phyloP scores from a whole-genome alignment of 495 filamentous ascomycete species.

The Astrocystis sublimbata region DNA sequence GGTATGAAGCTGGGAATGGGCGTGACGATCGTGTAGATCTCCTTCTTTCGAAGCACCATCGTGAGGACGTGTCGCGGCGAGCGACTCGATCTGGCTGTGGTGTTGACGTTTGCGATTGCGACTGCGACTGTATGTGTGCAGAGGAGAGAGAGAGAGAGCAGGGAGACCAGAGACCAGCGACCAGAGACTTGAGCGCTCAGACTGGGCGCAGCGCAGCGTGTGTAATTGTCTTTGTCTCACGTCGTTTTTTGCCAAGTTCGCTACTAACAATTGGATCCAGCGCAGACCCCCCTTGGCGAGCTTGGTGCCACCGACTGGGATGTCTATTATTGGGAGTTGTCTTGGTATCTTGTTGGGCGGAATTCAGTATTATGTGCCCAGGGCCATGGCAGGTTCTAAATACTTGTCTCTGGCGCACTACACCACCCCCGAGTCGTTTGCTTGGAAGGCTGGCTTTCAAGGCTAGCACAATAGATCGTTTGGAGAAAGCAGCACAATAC shows the following conservation, averaged over 20 bases:
- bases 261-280: neutral
- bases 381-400: no score
- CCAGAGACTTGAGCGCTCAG: no score
- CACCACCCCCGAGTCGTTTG: no score
- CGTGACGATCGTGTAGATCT: constrained; percentile 49
- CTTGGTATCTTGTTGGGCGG: neutral
- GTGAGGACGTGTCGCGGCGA: neutral
- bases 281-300: neutral
- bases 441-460: no score
- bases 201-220: no score
- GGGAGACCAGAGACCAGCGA: no score
- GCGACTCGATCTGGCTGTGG: neutral
- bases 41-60: constrained; percentile 51
- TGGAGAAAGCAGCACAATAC: no score
- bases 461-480: no score
- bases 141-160: neutral
- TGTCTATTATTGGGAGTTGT: constrained; percentile 6
- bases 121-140: neutral
- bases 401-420: no score
- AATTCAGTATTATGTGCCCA: no score
- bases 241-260: neutral
- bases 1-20: constrained; percentile 52
- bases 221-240: neutral
- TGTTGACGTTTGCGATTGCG: neutral
- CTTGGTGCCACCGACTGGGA: constrained; percentile 2